Evolutionary conservation across 2,329 filamentous ascomycete genomes (phyloP).

Genomic region (Diaporthe amygdali): DNA sequence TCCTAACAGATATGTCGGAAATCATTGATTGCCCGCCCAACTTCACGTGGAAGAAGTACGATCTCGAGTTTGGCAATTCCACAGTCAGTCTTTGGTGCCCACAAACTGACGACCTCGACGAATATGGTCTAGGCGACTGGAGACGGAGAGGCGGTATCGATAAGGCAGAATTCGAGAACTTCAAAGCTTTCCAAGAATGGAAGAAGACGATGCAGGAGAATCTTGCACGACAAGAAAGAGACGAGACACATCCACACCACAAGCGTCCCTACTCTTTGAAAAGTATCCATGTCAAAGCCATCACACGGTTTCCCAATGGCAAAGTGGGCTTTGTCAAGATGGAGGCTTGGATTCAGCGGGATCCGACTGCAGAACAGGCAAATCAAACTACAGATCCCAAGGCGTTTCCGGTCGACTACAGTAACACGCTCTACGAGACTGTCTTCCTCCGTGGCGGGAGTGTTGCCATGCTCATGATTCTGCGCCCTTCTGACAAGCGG

Average conservation of each 20-base stretch:
- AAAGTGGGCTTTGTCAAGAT: background rate
- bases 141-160: background rate
- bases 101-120: background rate
- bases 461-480: slow-evolving; percentile 64
- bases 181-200: background rate
- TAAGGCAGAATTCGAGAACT: background rate
- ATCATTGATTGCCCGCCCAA: background rate
- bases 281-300: background rate
- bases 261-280: background rate
- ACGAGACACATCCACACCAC: background rate
- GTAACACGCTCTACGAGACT: background rate
- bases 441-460: slow-evolving; percentile 62
- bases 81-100: background rate
- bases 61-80: background rate
- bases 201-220: background rate
- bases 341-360: slow-evolving; percentile 2
- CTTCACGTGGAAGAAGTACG: background rate
- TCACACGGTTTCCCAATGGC: background rate
- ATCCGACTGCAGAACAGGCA: background rate
- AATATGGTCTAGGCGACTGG: background rate
- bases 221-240: background rate
- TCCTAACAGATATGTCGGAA: background rate
- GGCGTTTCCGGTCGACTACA: background rate
- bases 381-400: background rate
- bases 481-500: slow-evolving; percentile 55